These are phyloP conservation scores for Didymella arachidicola DNA, from an alignment of 2,329 filamentous ascomycete species.

Conservation along the genomic window DNA sequence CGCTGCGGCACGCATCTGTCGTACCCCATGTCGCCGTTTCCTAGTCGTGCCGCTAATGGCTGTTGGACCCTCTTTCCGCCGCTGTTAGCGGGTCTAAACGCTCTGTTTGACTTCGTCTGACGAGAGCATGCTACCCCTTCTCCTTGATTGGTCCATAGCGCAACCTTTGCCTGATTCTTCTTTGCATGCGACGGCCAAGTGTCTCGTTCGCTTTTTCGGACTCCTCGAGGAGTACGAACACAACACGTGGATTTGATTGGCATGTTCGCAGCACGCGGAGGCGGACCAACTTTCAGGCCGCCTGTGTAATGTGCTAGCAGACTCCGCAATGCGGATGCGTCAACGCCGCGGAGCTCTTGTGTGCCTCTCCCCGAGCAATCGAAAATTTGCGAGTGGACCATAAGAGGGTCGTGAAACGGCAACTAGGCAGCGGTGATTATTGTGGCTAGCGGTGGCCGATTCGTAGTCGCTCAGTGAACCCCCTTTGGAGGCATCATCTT, in stretches of 20 bases:
- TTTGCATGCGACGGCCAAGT: neutral
- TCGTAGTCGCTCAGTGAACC: neutral
- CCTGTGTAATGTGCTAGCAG: neutral
- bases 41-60: constrained; percentile 11
- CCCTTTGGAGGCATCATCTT: neutral
- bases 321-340: neutral
- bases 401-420: neutral
- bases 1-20: constrained; percentile 6
- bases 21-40: constrained; percentile 8
- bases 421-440: neutral
- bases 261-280: neutral
- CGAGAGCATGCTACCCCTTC: neutral
- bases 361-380: neutral
- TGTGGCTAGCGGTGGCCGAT: neutral
- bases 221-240: neutral
- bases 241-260: neutral
- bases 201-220: neutral
- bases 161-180: neutral
- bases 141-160: neutral
- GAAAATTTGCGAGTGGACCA: constrained; percentile 13
- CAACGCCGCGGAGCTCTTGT: constrained; percentile 9
- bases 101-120: neutral
- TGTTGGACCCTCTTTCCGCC: constrained; percentile 11
- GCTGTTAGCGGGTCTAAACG: constrained; percentile 3
- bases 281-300: constrained; percentile 11